phyloP scores from a whole-genome alignment of 2,329 filamentous ascomycete genomes.

The Botryotinia narcissicola region DNA sequence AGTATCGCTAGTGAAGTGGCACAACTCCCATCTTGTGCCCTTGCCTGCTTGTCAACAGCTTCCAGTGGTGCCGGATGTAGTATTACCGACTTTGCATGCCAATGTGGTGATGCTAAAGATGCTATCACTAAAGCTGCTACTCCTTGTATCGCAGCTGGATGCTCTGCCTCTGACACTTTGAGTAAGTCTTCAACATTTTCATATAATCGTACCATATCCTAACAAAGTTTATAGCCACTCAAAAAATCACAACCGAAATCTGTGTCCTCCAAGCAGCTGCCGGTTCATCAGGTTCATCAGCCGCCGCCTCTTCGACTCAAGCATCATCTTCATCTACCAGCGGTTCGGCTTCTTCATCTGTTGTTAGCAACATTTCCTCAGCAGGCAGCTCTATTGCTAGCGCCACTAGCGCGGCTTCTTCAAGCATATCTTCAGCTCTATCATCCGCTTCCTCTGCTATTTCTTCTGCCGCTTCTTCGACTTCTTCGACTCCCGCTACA shows the following conservation, averaged over 20 bases:
- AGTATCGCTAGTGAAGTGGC: slow-evolving; percentile 23
- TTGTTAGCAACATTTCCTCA: background rate
- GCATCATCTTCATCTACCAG: slow-evolving; percentile 19
- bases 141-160: slow-evolving; percentile 30
- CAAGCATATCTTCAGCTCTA: background rate
- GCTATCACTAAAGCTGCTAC: slow-evolving; percentile 27
- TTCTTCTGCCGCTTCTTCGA: background rate
- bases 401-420: background rate
- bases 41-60: slow-evolving; percentile 28
- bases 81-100: slow-evolving; percentile 29
- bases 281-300: background rate
- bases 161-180: slow-evolving; percentile 27
- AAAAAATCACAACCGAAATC: background rate
- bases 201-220: background rate
- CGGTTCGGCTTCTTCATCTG: background rate
- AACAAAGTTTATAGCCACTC: background rate
- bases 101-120: slow-evolving; percentile 27
- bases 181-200: slow-evolving; percentile 25
- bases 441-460: background rate
- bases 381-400: slow-evolving; percentile 7
- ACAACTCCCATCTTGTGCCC: slow-evolving; percentile 30
- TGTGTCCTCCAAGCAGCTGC: background rate
- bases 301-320: background rate
- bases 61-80: slow-evolving; percentile 26
- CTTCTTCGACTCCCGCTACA: slow-evolving; percentile 13